Conservation (phyloP, 495 filamentous ascomycete species). For the Talaromyces thailandensis region DNA sequence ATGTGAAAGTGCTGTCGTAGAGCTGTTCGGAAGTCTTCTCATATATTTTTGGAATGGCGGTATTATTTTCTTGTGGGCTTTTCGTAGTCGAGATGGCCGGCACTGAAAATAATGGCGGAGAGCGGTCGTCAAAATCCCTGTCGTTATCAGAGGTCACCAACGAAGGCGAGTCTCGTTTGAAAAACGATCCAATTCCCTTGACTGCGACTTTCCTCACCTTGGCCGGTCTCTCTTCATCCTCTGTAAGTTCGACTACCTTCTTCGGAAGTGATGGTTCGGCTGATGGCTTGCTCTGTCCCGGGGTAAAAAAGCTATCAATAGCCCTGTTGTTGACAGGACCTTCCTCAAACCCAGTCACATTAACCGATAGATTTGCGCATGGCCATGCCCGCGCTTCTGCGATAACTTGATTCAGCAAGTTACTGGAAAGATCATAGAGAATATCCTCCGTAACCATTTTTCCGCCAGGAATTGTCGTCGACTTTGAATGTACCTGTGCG, state of each 20-base stretch:
- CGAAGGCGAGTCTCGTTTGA: slow-evolving; percentile 13
- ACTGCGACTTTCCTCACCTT: slow-evolving; percentile 29
- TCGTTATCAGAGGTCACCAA: not conserved
- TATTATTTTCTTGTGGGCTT: not conserved
- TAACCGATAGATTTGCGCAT: slow-evolving; percentile 74
- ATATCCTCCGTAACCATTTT: slow-evolving; percentile 58
- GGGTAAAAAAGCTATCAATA: slow-evolving; percentile 76
- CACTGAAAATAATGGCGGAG: not conserved
- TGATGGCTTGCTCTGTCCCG: slow-evolving; percentile 34
- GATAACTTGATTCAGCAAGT: slow-evolving; percentile 64
- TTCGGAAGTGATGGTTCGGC: not conserved
- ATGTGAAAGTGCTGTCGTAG: slow-evolving; percentile 40
- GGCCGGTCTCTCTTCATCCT: not conserved
- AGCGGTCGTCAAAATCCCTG: not conserved
- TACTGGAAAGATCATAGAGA: slow-evolving; percentile 72
- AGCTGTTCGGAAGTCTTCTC: not conserved
- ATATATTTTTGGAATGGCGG: not conserved
- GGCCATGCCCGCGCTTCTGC: slow-evolving; percentile 78
- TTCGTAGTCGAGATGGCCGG: not conserved
- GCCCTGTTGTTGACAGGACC: slow-evolving; percentile 72
- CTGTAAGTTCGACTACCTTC: not conserved
- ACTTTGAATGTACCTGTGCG: slow-evolving; percentile 60
- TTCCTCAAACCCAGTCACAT: slow-evolving; percentile 86
- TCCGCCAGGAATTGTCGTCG: slow-evolving; percentile 68
- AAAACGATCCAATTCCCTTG: slow-evolving; percentile 25